phyloP scores from a whole-genome alignment of 2,329 filamentous ascomycete genomes.

The Penicillium sp. region DNA sequence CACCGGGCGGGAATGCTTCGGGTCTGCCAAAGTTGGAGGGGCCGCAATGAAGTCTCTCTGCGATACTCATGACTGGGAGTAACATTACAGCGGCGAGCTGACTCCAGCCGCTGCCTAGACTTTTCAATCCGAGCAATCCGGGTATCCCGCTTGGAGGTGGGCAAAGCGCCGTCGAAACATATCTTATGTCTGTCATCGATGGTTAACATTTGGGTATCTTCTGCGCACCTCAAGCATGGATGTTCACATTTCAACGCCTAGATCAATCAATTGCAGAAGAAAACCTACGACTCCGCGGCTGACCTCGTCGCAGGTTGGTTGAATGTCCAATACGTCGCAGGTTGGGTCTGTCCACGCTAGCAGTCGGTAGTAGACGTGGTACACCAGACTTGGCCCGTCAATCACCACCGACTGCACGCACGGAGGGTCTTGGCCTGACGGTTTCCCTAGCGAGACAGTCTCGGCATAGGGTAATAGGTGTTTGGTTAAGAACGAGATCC shows the following conservation, averaged over 20 bases:
- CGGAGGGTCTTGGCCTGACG: slow-evolving; percentile 2
- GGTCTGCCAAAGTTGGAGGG: slow-evolving; percentile 26
- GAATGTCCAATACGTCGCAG: slow-evolving; percentile 48
- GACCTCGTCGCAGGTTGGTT: slow-evolving; percentile 61
- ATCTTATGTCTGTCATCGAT: slow-evolving; percentile 56
- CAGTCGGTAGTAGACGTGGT: slow-evolving; percentile 63
- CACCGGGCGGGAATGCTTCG: slow-evolving; percentile 25
- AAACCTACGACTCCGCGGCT: slow-evolving; percentile 57
- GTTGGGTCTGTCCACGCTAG: slow-evolving; percentile 38
- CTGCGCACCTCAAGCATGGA: background rate
- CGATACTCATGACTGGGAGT: slow-evolving; percentile 4
- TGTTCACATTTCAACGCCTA: slow-evolving; percentile 59
- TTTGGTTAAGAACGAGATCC: slow-evolving; percentile 33
- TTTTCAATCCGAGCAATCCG: slow-evolving; percentile 59
- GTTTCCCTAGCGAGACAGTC: slow-evolving; percentile 17
- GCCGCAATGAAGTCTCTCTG: slow-evolving; percentile 13
- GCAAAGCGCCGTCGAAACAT: slow-evolving; percentile 82
- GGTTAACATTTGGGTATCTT: background rate
- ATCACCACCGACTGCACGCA: slow-evolving; percentile 49
- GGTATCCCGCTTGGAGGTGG: slow-evolving; percentile 58
- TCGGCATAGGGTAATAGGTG: slow-evolving; percentile 32
- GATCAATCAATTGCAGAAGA: slow-evolving; percentile 55
- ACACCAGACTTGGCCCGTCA: slow-evolving; percentile 75
- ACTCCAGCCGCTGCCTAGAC: slow-evolving; percentile 54
- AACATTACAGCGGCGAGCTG: slow-evolving; percentile 36